A percentile compares a stretch with the other conserved stretches of the same genome.
phyloP scores from a whole-genome alignment of 495 filamentous ascomycete species.

The Lasiosphaeria ovina region DNA sequence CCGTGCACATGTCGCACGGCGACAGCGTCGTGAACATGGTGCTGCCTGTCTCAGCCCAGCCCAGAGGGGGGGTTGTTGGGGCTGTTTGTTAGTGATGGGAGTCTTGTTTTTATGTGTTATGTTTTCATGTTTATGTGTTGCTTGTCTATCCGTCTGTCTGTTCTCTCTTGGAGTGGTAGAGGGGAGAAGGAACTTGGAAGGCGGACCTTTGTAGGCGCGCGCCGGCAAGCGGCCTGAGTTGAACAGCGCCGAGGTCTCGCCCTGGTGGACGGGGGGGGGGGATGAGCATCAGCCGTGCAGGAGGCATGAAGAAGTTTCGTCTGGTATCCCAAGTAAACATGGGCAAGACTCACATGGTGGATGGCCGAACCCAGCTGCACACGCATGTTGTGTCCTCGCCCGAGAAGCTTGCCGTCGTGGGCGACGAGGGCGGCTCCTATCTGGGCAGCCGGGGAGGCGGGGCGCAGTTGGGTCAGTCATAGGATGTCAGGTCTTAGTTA shows the following conservation, averaged over 20 bases:
- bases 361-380: constrained; percentile 74
- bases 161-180: too few relatives aligned
- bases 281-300: background rate
- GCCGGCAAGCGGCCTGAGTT: constrained; percentile 75
- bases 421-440: constrained; percentile 77
- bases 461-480: too few relatives aligned
- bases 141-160: too few relatives aligned
- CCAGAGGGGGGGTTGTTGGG: background rate
- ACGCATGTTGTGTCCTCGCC: constrained; percentile 80
- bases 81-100: background rate
- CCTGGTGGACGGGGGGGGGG: constrained; percentile 44
- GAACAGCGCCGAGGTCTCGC: constrained; percentile 76
- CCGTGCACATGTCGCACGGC: constrained; percentile 85
- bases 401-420: constrained; percentile 68
- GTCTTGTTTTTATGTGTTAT: background rate
- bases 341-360: constrained; percentile 59
- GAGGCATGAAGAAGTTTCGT: background rate
- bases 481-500: background rate
- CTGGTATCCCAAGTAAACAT: background rate
- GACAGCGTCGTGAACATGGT: constrained; percentile 90
- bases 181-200: background rate
- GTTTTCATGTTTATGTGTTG: too few relatives aligned
- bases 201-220: constrained; percentile 56
- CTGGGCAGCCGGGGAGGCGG: constrained; percentile 18
- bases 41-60: constrained; percentile 26